phyloP scores from a whole-genome alignment of 208 protist genomes.

The Leishmania lainsoni region DNA sequence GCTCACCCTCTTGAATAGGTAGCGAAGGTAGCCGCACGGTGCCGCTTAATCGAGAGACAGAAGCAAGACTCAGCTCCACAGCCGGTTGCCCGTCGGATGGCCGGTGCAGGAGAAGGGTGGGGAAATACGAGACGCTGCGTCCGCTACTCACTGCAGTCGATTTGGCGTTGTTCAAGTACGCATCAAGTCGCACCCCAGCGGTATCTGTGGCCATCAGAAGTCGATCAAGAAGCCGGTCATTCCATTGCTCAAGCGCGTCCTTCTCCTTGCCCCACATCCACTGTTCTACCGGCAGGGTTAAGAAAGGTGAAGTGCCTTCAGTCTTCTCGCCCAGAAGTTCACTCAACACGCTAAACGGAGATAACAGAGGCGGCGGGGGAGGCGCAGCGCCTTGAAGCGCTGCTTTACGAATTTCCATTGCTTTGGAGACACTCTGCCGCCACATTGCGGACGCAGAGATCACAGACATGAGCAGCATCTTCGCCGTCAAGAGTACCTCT shows the following conservation, averaged over 20 bases:
- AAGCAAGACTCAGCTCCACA: conserved; percentile 21
- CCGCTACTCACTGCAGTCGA: conserved; percentile 8
- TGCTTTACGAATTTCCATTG: background rate
- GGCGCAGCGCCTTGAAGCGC: background rate
- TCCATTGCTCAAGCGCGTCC: conserved; percentile 47
- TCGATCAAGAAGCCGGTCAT: conserved; percentile 38
- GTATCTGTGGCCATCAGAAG: conserved; percentile 14
- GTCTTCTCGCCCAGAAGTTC: conserved; percentile 15
- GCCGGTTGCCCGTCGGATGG: conserved; percentile 33
- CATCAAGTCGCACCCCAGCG: conserved; percentile 18
- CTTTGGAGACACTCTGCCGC: conserved; percentile 12
- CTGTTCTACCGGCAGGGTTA: conserved; percentile 35
- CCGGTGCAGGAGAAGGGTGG: conserved; percentile 47
- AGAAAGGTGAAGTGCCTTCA: conserved; percentile 3
- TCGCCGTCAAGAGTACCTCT: conserved; percentile 44
- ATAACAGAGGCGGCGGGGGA: background rate
- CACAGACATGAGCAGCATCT: conserved; percentile 52
- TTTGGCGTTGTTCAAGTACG: conserved; percentile 27
- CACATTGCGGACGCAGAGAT: conserved; percentile 40
- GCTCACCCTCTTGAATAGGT: conserved; percentile 54
- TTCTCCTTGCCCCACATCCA: conserved; percentile 32
- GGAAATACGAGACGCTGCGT: conserved; percentile 14
- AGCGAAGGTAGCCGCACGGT: conserved; percentile 41
- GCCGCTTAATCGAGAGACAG: background rate
- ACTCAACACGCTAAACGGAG: conserved; percentile 4